Evolutionary conservation across 83 land plant species (phyloP).

Genomic region (Picea abies): DNA sequence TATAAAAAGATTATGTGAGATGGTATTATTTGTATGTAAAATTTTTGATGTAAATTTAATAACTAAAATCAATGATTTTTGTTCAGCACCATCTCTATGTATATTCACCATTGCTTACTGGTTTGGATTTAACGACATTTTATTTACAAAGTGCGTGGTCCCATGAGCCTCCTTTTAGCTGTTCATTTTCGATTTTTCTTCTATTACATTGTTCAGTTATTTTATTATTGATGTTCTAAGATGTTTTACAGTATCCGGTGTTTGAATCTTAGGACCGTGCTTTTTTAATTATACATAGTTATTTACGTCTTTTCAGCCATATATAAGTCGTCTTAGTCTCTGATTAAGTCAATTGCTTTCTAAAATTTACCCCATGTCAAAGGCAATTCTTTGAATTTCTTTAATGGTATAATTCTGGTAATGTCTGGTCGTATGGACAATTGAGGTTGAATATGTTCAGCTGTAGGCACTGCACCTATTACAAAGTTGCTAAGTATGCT

Average conservation of each 20-base stretch:
- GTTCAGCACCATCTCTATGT: background rate
- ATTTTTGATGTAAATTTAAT: too few species aligned
- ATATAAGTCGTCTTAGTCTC: background rate
- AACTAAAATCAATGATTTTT: background rate
- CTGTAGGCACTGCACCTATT: too few species aligned
- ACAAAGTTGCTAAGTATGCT: too few species aligned
- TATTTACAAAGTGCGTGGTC: background rate
- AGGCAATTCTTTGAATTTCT: too few species aligned
- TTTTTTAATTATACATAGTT: background rate
- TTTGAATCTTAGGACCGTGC: background rate
- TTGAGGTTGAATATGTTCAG: too few species aligned
- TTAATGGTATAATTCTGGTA: too few species aligned
- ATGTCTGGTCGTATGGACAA: too few species aligned
- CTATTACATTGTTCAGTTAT: background rate
- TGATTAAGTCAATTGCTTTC: background rate
- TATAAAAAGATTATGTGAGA: background rate
- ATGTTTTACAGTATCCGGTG: background rate
- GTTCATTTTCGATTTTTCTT: background rate
- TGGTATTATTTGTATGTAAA: too few species aligned
- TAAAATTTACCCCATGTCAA: background rate
- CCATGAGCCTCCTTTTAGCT: background rate
- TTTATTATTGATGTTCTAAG: background rate
- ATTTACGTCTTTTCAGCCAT: background rate
- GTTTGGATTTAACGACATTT: background rate
- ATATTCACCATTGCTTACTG: background rate